A percentile compares a stretch with the other conserved stretches of the same genome.
Conservation (phyloP, 805 yeast species). For the Wickerhamomyces bisporus region DNA sequence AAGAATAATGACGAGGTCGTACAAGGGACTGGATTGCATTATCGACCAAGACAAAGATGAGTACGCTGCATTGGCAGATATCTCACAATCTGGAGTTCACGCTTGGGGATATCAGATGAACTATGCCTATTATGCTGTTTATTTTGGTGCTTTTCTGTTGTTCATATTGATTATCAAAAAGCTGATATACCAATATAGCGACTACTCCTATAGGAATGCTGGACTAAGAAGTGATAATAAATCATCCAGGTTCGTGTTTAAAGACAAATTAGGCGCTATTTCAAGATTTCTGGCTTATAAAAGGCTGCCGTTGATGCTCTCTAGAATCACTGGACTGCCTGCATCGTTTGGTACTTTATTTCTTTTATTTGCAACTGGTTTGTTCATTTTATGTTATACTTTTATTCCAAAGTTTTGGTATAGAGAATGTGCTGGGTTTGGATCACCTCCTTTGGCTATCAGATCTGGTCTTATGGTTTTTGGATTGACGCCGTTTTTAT, state of each 20-base stretch:
- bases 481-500: constrained; percentile 46
- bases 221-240: constrained; percentile 1
- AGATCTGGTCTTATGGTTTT: constrained; percentile 47
- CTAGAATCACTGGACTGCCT: constrained; percentile 33
- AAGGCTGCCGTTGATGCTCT: constrained; percentile 26
- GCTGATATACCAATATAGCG: constrained; percentile 8
- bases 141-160: constrained; percentile 14
- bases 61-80: too few species aligned
- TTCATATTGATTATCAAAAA: constrained; percentile 7
- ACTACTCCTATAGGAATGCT: constrained; percentile 16
- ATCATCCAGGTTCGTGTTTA: neutral
- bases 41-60: too few species aligned
- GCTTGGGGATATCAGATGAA: constrained; percentile 5
- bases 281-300: constrained; percentile 29
- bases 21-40: too few species aligned
- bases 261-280: constrained; percentile 24
- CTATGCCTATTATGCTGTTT: constrained; percentile 13
- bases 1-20: too few species aligned
- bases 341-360: constrained; percentile 31
- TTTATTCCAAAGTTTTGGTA: constrained; percentile 46
- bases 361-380: constrained; percentile 27
- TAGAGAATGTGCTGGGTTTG: constrained; percentile 48
- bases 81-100: too few species aligned
- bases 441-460: constrained; percentile 54
- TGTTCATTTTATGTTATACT: constrained; percentile 29